Evolutionary conservation across 2,329 filamentous ascomycete species (phyloP).

Genomic region (Verticillium dahliae): DNA sequence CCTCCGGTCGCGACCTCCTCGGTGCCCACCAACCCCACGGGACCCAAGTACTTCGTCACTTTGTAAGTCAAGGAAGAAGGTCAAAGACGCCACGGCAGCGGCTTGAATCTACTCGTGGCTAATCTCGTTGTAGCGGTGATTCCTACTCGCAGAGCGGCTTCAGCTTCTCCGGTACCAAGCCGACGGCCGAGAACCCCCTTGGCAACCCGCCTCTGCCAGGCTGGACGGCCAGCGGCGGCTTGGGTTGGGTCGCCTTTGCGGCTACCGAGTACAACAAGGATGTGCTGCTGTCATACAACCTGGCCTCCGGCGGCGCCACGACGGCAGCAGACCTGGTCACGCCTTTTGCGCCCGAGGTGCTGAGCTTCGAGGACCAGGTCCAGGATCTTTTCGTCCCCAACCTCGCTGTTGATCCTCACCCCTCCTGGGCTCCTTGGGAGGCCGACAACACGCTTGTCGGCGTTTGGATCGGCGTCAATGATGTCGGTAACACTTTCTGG

Average conservation of each 20-base stretch:
- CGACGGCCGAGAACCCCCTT: slow-evolving; percentile 47
- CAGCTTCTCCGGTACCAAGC: slow-evolving; percentile 39
- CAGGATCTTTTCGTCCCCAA: slow-evolving; percentile 24
- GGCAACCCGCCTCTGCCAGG: slow-evolving; percentile 52
- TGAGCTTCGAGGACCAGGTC: slow-evolving; percentile 47
- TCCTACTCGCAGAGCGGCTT: slow-evolving; percentile 56
- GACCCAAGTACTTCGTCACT: slow-evolving; percentile 29
- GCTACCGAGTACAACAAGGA: slow-evolving; percentile 33
- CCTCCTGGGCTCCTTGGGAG: slow-evolving; percentile 32
- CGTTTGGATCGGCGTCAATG: slow-evolving; percentile 51
- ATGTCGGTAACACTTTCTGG: slow-evolving; percentile 43
- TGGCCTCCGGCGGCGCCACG: slow-evolving; percentile 44
- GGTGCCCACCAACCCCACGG: slow-evolving; percentile 1
- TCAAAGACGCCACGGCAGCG: no score
- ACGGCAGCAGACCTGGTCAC: slow-evolving; percentile 40
- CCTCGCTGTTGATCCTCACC: slow-evolving; percentile 17
- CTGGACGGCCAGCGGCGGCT: slow-evolving; percentile 37
- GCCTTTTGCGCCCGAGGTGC: slow-evolving; percentile 39
- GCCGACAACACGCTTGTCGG: slow-evolving; percentile 36
- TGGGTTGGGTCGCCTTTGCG: slow-evolving; percentile 42
- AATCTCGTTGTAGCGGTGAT: slow-evolving; percentile 36
- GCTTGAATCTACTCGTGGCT: no score
- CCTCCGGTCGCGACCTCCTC: background rate
- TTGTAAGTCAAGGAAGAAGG: slow-evolving; percentile 21
- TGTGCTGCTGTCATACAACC: slow-evolving; percentile 38